Percentiles rank a stretch among this genome's conserved stretches.
Conservation (phyloP, 352 stramenopile species). For the Albugo laibachii region DNA sequence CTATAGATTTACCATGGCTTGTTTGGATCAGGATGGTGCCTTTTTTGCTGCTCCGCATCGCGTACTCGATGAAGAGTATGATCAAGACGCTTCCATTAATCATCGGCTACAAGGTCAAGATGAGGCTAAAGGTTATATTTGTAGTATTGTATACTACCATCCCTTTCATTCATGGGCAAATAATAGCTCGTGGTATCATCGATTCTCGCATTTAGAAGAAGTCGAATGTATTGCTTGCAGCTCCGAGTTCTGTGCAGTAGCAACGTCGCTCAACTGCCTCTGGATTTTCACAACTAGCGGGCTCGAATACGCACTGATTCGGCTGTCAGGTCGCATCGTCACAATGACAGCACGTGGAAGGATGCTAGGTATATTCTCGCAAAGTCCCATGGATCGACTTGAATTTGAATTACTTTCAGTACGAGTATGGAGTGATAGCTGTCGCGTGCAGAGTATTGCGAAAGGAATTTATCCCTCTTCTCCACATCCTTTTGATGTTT, state of each 20-base stretch:
- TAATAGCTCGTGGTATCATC: constrained; percentile 62
- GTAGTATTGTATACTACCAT: constrained; percentile 65
- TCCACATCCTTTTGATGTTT: constrained; percentile 16
- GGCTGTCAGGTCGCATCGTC: constrained; percentile 39
- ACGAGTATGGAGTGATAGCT: not conserved
- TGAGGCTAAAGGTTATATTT: constrained; percentile 11
- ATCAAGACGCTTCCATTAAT: constrained; percentile 8
- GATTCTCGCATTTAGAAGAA: constrained; percentile 44
- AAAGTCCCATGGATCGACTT: constrained; percentile 14
- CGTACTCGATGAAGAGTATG: not conserved
- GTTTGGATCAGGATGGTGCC: constrained; percentile 46
- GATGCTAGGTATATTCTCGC: constrained; percentile 46
- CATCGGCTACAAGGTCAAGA: not conserved
- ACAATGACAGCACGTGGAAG: constrained; percentile 41
- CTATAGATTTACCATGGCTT: constrained; percentile 63
- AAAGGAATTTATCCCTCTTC: constrained; percentile 36
- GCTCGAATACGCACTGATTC: constrained; percentile 34
- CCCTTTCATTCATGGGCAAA: constrained; percentile 67
- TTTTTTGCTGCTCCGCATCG: constrained; percentile 49
- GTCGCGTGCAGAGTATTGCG: constrained; percentile 20
- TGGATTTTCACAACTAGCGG: constrained; percentile 57
- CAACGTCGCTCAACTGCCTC: constrained; percentile 43
- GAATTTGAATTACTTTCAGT: constrained; percentile 1
- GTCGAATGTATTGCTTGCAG: constrained; percentile 40
- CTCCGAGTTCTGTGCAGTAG: constrained; percentile 50